These are phyloP conservation scores for Aspergillus spinulosporus DNA, from an alignment of 2,329 filamentous ascomycete genomes.

Conservation along the genomic window DNA sequence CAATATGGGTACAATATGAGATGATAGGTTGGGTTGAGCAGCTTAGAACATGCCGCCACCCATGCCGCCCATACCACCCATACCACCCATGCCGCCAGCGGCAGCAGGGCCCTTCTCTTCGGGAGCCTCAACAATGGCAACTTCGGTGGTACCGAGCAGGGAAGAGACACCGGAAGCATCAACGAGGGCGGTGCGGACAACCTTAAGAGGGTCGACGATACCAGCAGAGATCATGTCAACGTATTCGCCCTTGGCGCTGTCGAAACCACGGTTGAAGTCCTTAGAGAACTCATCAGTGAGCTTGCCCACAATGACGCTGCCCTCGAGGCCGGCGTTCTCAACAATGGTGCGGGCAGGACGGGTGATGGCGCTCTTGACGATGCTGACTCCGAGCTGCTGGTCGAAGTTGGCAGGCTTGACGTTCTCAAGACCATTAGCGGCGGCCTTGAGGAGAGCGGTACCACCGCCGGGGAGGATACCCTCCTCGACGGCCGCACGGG, in stretches of 20 bases:
- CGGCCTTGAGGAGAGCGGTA: constrained; percentile 96
- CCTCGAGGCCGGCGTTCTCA: constrained; percentile 95
- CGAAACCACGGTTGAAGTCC: constrained; percentile 98
- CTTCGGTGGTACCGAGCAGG: constrained; percentile 94
- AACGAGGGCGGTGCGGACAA: constrained; percentile 91
- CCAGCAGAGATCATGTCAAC: constrained; percentile 96
- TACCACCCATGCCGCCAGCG: constrained; percentile 59
- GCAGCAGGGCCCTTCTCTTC: constrained; percentile 78
- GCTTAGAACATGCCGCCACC: constrained; percentile 65
- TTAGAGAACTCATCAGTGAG: constrained; percentile 86
- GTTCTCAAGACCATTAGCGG: constrained; percentile 77
- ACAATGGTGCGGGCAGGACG: constrained; percentile 92
- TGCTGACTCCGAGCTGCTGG: constrained; percentile 96
- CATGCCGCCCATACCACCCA: constrained; percentile 66
- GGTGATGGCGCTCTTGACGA: constrained; percentile 97
- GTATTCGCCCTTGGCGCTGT: constrained; percentile 95
- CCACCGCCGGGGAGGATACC: constrained; percentile 98
- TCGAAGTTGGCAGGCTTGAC: constrained; percentile 95
- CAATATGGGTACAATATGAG: constrained; percentile 13
- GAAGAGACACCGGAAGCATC: constrained; percentile 96
- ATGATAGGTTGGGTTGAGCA: constrained; percentile 9
- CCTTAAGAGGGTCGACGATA: constrained; percentile 99
- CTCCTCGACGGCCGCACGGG: constrained; percentile 96
- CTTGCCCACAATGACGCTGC: constrained; percentile 95
- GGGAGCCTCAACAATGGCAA: constrained; percentile 92